Conservation (phyloP, 2,329 filamentous ascomycete species). For the Raffaelea albimanens region DNA sequence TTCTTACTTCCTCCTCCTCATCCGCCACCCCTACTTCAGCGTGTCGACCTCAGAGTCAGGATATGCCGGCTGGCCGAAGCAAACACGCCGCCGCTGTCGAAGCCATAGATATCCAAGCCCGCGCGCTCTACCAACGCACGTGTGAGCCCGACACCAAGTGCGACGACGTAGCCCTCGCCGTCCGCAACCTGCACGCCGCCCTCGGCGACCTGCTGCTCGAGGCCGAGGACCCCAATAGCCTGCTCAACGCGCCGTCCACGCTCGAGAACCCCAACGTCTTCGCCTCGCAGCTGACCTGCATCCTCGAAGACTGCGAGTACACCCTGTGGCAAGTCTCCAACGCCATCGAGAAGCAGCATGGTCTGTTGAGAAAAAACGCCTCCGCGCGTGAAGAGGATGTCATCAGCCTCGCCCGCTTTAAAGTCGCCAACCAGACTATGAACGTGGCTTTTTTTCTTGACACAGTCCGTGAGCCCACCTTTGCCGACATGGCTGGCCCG, state of each 20-base stretch:
- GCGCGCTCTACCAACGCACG: conserved; percentile 44
- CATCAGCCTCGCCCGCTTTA: conserved; percentile 32
- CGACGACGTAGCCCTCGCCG: conserved; percentile 36
- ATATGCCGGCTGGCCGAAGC: conserved; percentile 18
- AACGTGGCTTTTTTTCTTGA: conserved; percentile 48
- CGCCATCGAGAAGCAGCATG: conserved; percentile 37
- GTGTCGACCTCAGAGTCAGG: background rate
- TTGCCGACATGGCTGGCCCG: background rate
- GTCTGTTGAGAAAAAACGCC: background rate
- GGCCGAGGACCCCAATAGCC: conserved; percentile 45
- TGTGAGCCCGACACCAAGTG: conserved; percentile 39
- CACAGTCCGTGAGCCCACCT: conserved; percentile 25
- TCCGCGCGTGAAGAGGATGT: conserved; percentile 24
- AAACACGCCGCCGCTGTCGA: conserved; percentile 38
- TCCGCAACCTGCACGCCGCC: conserved; percentile 44
- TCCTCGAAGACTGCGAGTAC: conserved; percentile 46
- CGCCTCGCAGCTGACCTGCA: conserved; percentile 36
- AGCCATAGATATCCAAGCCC: conserved; percentile 44
- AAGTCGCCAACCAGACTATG: conserved; percentile 41
- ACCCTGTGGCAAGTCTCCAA: conserved; percentile 45
- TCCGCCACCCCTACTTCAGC: conserved; percentile 7
- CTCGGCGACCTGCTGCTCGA: conserved; percentile 50
- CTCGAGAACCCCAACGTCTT: conserved; percentile 29
- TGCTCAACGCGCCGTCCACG: conserved; percentile 31
- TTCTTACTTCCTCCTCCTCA: background rate